Base-by-base conservation (phyloP, 306 rosid genomes). In the Vicia sativa region DNA sequence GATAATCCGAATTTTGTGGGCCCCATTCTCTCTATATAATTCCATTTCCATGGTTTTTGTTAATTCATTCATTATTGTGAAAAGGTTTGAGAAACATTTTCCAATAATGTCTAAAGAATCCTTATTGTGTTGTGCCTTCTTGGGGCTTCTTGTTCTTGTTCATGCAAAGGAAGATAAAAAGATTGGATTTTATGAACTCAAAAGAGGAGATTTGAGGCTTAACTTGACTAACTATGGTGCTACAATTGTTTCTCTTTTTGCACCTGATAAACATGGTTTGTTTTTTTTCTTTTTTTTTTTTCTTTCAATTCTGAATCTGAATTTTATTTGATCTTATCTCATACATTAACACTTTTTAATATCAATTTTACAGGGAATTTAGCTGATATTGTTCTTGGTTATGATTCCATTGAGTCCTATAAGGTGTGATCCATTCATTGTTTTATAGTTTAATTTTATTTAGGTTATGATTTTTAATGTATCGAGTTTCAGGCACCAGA, bases 301-400 rank as follows among this genome's bases (percentile, higher is more conserved):
- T 9, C 9, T 38, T 45, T 13, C 6, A 43, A 4, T 49, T 15
- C 5, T 63, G 14, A 25, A 29, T 23, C 11, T 63, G 21, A 25
- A 19, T 61, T 70, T 0, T 10, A 3, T 49, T 0, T 43, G 5
- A 2, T 8, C 5, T 50, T 4, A 29, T 0, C 4, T 65, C 3
- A 14, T n/a, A n/a, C 45, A 23, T 5, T 39, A 19, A 18, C 50
- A 54, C 2, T 25, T 19, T 25, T 37, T 45, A 1, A 21, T 34
- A 49, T 56, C 5, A 39, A 19, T 53, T 58, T 68, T 15, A 7
- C 23, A 73, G 77, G 85, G 4, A 81, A 77, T 4, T 29, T 65
- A 7, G 74, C 75, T 1, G 85, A 81, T 70, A 16, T 81, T 59
- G 82, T 66, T 41, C 82, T 77, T 74, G 85, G 85, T 18, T 81